Evolutionary conservation across 2,329 filamentous ascomycete species (phyloP).

Genomic region (Talaromyces piceae): DNA sequence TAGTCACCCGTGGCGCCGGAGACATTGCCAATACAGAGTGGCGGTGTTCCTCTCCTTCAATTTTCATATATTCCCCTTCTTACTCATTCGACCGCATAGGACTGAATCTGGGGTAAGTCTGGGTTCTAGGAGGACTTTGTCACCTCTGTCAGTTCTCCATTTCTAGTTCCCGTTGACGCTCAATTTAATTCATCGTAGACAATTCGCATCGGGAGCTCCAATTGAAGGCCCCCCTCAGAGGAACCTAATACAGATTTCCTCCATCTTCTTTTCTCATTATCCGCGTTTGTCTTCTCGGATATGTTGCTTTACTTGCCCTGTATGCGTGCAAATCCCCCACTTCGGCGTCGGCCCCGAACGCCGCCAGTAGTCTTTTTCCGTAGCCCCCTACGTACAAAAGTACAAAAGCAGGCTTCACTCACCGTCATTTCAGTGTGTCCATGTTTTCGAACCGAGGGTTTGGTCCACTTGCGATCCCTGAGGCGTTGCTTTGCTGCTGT

Average conservation of each 20-base stretch:
- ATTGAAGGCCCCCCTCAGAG: too few species aligned
- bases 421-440: too few species aligned
- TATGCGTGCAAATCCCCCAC: not conserved
- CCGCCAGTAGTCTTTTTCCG: not conserved
- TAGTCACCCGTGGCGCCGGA: conserved; percentile 3
- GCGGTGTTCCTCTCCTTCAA: not conserved
- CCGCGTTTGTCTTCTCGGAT: not conserved
- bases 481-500: not conserved
- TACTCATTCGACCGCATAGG: too few species aligned
- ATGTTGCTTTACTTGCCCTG: not conserved
- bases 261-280: not conserved
- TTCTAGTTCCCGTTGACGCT: too few species aligned
- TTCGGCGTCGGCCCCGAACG: not conserved
- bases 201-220: too few species aligned
- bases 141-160: too few species aligned
- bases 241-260: too few species aligned
- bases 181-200: too few species aligned
- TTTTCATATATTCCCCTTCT: not conserved
- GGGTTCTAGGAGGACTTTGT: too few species aligned
- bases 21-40: conserved; percentile 5
- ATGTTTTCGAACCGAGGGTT: not conserved
- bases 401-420: too few species aligned
- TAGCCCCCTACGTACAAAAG: too few species aligned
- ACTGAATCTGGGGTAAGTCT: too few species aligned
- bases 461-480: not conserved